Evolutionary conservation across 108 stramenopile genomes (phyloP), one percentile per base, ranked within the genome.

Genomic region (Seminavis robusta): DNA sequence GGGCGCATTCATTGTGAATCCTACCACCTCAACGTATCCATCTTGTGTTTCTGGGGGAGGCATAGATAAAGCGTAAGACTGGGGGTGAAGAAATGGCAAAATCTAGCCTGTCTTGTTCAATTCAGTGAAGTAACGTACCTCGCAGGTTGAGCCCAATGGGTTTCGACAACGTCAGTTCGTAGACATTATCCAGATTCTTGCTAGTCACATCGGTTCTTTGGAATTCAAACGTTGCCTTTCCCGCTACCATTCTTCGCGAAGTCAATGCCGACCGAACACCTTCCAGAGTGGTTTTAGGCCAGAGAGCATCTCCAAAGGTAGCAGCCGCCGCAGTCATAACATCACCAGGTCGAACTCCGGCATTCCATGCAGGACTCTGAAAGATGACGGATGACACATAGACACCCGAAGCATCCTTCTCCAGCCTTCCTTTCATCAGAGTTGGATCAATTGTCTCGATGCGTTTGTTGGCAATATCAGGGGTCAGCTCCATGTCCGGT

Each of bases 221-320:
- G 28, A 88, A 81, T 59, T 84, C 78, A 38, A 88, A 68, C 23
- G 71, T 56, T 64, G 69, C 65, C 6, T 26, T 11, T 50, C 29
- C 33, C 11, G 74, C 61, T 3, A 70, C 60, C 9, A 79, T 74
- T 47, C 80, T 80, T 0, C 84, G 73, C 0, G 84, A 84, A 10
- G 74, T 70, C 6, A 91, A 61, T 1, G 86, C 83, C 23, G 90
- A 87, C 41, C 69, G 66, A 0, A 92, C 80, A 6, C 90, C 90
- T 47, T 87, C 90, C 62, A 92, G 43, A 0, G 86, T 85, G 32
- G 77, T 77, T 56, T 87, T 87, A 9, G 90, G 81, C 90, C 90
- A 92, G 24, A 81, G 58, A 41, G 74, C 79, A 47, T 60, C 76
- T 1, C 90, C 90, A 28, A 85, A 39, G 0, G 86, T 87, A 2